Evolutionary conservation across 441 rosid genomes (phyloP).

Genomic region (Hypseocharis bilobata): DNA sequence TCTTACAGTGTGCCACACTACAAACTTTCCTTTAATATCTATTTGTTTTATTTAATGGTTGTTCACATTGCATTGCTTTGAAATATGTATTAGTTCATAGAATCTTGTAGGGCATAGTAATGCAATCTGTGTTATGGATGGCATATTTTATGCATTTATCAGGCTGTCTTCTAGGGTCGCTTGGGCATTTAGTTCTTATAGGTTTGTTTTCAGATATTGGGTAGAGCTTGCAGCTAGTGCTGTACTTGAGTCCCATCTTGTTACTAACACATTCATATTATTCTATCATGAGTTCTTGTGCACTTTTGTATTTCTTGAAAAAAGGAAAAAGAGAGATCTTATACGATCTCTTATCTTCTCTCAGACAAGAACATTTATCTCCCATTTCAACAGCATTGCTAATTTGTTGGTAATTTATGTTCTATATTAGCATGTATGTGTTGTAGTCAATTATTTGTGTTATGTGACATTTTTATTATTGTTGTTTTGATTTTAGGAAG

Average conservation of each 20-base stretch:
- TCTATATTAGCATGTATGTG: background rate
- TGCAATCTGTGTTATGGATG: too few species aligned
- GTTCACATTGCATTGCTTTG: background rate
- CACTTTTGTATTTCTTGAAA: background rate
- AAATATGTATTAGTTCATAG: background rate
- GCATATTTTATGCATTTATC: background rate
- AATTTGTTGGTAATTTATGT: slow-evolving; percentile 5
- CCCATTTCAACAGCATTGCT: background rate
- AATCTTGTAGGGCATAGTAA: background rate
- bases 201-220: background rate
- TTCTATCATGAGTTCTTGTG: slow-evolving; percentile 2
- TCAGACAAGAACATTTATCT: background rate
- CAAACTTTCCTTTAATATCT: background rate
- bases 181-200: background rate
- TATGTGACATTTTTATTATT: slow-evolving; percentile 9
- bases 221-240: background rate
- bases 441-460: background rate
- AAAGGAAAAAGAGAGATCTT: background rate
- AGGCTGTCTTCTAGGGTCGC: background rate
- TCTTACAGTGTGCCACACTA: background rate
- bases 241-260: background rate
- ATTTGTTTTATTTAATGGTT: background rate
- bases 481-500: slow-evolving; percentile 13
- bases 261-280: slow-evolving; percentile 4
- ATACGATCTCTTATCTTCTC: background rate